A percentile compares a stretch with the other conserved stretches of the same genome.
Evolutionary conservation across 2,329 filamentous ascomycete species (phyloP).

Genomic region (Xylariaceae sp.): DNA sequence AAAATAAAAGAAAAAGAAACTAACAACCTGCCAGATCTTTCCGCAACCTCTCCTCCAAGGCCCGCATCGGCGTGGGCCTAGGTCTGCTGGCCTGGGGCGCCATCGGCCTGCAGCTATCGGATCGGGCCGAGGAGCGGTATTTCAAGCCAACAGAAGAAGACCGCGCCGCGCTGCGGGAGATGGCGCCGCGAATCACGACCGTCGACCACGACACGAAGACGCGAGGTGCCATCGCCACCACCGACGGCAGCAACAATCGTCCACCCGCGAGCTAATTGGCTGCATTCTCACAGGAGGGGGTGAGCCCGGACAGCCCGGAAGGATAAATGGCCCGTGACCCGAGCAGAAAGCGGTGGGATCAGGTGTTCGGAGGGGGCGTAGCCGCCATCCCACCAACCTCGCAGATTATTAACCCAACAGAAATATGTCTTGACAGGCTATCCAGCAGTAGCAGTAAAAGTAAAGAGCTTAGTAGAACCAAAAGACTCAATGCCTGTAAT

Average conservation of each 20-base stretch:
- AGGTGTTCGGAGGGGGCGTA: too few relatives aligned
- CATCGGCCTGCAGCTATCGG: slow-evolving; percentile 68
- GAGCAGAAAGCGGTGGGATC: background rate
- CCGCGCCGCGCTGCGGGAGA: slow-evolving; percentile 58
- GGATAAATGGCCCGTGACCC: too few relatives aligned
- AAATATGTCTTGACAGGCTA: too few relatives aligned
- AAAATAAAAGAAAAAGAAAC: background rate
- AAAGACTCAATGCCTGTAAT: too few relatives aligned
- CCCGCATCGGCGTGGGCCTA: slow-evolving; percentile 66
- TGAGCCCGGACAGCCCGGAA: background rate
- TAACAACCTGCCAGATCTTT: slow-evolving; percentile 52
- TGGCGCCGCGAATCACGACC: slow-evolving; percentile 58
- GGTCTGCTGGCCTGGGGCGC: slow-evolving; percentile 73
- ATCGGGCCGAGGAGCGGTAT: slow-evolving; percentile 67
- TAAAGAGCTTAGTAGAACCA: too few relatives aligned
- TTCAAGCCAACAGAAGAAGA: slow-evolving; percentile 71
- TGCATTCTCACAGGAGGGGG: background rate
- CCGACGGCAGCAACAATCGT: background rate
- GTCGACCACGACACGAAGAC: slow-evolving; percentile 43
- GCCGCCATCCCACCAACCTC: too few relatives aligned
- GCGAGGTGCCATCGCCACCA: background rate
- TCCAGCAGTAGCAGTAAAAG: too few relatives aligned
- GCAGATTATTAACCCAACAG: too few relatives aligned
- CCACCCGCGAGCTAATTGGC: slow-evolving; percentile 2
- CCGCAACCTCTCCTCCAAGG: slow-evolving; percentile 64